Percentiles rank a stretch among this genome's conserved stretches.
phyloP scores from a whole-genome alignment of 768 basidiomycete genomes.

The Tephrocybe sp. region DNA sequence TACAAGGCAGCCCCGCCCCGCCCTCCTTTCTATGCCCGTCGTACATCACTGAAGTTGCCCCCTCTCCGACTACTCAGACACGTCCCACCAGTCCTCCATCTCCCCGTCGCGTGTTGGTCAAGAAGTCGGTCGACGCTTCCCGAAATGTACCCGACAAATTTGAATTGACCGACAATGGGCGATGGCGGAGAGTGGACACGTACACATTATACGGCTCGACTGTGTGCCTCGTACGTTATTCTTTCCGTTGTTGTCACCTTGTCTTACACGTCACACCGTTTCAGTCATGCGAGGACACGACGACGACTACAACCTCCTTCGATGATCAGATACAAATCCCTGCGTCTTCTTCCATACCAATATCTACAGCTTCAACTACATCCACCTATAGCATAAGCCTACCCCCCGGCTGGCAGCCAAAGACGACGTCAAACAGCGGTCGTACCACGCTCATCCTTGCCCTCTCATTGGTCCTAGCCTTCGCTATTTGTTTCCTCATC shows the following conservation, averaged over 20 bases:
- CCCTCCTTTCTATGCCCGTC: slow-evolving; percentile 65
- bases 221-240: slow-evolving; percentile 50
- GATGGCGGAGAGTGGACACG: slow-evolving; percentile 53
- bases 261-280: not conserved
- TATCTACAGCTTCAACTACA: slow-evolving; percentile 18
- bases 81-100: slow-evolving; percentile 9
- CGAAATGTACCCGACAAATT: slow-evolving; percentile 56
- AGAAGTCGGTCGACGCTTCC: slow-evolving; percentile 10
- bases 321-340: slow-evolving; percentile 34
- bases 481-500: slow-evolving; percentile 61
- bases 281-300: slow-evolving; percentile 23
- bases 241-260: not conserved
- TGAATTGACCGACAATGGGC: slow-evolving; percentile 48
- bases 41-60: slow-evolving; percentile 25
- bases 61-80: not conserved
- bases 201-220: slow-evolving; percentile 77
- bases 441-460: slow-evolving; percentile 52
- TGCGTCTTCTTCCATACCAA: slow-evolving; percentile 16
- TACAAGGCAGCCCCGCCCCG: slow-evolving; percentile 50
- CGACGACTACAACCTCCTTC: slow-evolving; percentile 25
- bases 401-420: slow-evolving; percentile 54
- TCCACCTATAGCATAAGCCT: slow-evolving; percentile 37
- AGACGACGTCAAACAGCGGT: slow-evolving; percentile 13
- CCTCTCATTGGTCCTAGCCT: slow-evolving; percentile 63
- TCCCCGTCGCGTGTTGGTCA: slow-evolving; percentile 15